Evolutionary conservation across 139 green algal species (phyloP).

Genomic region (Trebouxia sp.): DNA sequence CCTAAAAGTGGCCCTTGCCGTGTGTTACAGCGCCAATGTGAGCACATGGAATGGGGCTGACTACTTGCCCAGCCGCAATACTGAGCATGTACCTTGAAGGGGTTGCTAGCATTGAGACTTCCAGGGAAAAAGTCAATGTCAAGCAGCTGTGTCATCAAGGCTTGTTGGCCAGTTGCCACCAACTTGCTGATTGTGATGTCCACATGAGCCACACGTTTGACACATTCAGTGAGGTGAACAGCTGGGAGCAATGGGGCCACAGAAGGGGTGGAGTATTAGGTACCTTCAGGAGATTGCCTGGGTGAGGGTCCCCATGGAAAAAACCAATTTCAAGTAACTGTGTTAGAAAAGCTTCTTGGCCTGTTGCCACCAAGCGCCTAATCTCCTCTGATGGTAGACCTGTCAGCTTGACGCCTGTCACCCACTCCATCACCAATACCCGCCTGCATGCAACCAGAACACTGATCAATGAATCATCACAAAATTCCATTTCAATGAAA

Average conservation of each 20-base stretch:
- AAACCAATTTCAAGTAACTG: constrained; percentile 90
- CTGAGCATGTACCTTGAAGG: constrained; percentile 59
- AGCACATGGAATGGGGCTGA: too few species aligned
- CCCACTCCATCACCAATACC: constrained; percentile 89
- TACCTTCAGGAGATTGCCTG: constrained; percentile 69
- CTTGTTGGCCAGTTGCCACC: constrained; percentile 78
- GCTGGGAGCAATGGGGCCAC: too few species aligned
- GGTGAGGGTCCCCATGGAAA: constrained; percentile 85
- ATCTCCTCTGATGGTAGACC: constrained; percentile 74
- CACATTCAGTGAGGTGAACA: too few species aligned
- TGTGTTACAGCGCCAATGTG: too few species aligned
- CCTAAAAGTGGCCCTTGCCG: too few species aligned
- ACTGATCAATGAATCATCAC: neutral
- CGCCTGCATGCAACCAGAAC: constrained; percentile 38
- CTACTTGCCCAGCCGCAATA: too few species aligned
- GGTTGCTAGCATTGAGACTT: constrained; percentile 70
- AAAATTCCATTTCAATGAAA: too few species aligned
- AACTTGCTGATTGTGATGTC: constrained; percentile 70
- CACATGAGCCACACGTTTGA: too few species aligned
- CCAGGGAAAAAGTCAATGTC: constrained; percentile 84
- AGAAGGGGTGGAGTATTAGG: too few species aligned
- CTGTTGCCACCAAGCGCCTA: constrained; percentile 63
- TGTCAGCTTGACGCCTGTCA: constrained; percentile 90
- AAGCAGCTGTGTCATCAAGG: constrained; percentile 93
- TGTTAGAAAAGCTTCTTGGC: constrained; percentile 90